Evolutionary conservation across 177 flowering plant genomes (phyloP).

Genomic region (Vitis hybrid): DNA sequence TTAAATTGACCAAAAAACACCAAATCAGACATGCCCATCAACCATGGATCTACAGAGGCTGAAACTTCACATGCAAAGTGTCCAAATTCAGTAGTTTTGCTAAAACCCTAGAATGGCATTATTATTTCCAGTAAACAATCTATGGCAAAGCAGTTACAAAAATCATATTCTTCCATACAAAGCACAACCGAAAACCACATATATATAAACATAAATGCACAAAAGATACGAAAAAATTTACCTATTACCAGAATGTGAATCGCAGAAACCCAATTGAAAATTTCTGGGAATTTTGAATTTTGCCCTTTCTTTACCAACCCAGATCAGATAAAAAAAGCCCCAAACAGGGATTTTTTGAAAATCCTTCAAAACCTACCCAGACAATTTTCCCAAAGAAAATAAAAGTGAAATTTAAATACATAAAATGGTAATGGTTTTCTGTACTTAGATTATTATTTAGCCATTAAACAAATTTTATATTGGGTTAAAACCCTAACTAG

Average conservation of each 20-base stretch:
- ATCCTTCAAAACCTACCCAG: slow-evolving; percentile 1
- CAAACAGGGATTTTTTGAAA: slow-evolving; percentile 1
- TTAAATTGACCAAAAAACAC: not conserved
- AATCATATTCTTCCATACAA: slow-evolving; percentile 1
- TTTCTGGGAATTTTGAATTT: slow-evolving; percentile 1
- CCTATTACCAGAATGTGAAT: slow-evolving; percentile 11
- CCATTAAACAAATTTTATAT: slow-evolving; percentile 1
- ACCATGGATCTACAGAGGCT: not conserved
- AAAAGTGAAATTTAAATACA: not conserved
- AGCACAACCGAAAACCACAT: not conserved
- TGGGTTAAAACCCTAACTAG: slow-evolving; percentile 16
- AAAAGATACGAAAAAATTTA: slow-evolving; percentile 5
- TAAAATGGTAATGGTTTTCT: slow-evolving; percentile 2
- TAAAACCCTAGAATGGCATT: slow-evolving; percentile 5
- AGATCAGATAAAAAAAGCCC: slow-evolving; percentile 3
- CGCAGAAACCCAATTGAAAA: slow-evolving; percentile 10
- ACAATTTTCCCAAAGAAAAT: not conserved
- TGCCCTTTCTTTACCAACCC: slow-evolving; percentile 1
- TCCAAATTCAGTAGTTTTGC: not conserved
- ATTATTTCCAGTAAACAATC: not conserved
- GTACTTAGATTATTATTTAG: not conserved
- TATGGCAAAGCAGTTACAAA: not conserved
- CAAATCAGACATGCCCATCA: not conserved
- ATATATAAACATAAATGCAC: not conserved
- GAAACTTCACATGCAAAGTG: not conserved